These are phyloP conservation scores for Metschnikowia hibisci DNA, from an alignment of 805 yeast genomes.

Conservation along the genomic window DNA sequence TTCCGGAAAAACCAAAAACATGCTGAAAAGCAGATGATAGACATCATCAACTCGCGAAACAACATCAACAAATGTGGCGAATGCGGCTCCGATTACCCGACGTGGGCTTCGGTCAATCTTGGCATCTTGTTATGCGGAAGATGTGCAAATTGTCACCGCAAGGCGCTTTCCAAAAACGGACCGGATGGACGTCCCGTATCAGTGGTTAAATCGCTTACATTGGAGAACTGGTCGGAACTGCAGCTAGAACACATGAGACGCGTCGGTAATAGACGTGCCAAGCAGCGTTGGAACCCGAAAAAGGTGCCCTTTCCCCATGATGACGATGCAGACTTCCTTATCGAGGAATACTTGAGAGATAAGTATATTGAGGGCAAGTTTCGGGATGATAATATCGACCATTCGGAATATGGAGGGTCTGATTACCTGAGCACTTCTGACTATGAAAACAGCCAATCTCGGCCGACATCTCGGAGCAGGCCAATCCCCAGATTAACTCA, in stretches of 20 bases:
- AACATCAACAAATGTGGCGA: slow-evolving; percentile 78
- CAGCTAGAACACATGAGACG: slow-evolving; percentile 46
- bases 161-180: slow-evolving; percentile 33
- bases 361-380: slow-evolving; percentile 67
- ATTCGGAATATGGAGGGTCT: slow-evolving; percentile 33
- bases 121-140: slow-evolving; percentile 80
- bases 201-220: slow-evolving; percentile 64
- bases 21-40: slow-evolving; percentile 51
- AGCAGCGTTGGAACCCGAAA: slow-evolving; percentile 63
- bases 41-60: slow-evolving; percentile 52
- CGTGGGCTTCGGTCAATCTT: slow-evolving; percentile 47
- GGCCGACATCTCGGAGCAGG: slow-evolving; percentile 15
- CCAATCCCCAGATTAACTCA: slow-evolving; percentile 42
- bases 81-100: slow-evolving; percentile 66
- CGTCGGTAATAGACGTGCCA: slow-evolving; percentile 63
- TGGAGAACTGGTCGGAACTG: slow-evolving; percentile 62
- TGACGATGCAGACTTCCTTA: slow-evolving; percentile 55
- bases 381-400: slow-evolving; percentile 37
- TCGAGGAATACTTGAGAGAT: slow-evolving; percentile 58
- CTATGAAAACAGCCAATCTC: slow-evolving; percentile 12
- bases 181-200: slow-evolving; percentile 52
- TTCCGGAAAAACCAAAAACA: slow-evolving; percentile 41
- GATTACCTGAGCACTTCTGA: slow-evolving; percentile 4
- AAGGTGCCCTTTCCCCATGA: slow-evolving; percentile 69
- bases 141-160: slow-evolving; percentile 76